phyloP scores from a whole-genome alignment of 768 basidiomycete genomes.

The Boletus subparvulus region DNA sequence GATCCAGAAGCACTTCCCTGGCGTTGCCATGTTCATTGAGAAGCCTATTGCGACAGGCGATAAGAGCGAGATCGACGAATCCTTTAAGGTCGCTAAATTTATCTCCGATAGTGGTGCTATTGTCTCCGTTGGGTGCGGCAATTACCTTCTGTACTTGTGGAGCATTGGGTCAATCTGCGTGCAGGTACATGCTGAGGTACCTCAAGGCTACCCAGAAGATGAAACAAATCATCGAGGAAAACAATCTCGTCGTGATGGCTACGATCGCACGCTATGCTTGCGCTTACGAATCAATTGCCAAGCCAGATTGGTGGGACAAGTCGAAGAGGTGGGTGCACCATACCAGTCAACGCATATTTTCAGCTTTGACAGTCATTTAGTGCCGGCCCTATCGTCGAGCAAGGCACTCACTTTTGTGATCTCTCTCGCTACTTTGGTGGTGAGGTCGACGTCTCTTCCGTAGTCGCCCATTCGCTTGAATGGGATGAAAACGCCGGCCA shows the following conservation, averaged over 20 bases:
- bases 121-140: conserved; percentile 81
- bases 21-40: conserved; percentile 87
- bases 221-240: conserved; percentile 94
- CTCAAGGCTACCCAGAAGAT: conserved; percentile 93
- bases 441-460: conserved; percentile 81
- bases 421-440: conserved; percentile 97
- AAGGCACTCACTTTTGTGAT: conserved; percentile 97
- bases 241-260: conserved; percentile 92
- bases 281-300: conserved; percentile 77
- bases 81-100: conserved; percentile 67
- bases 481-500: conserved; percentile 88
- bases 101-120: conserved; percentile 71
- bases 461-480: conserved; percentile 85
- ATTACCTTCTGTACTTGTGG: not conserved
- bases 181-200: conserved; percentile 91
- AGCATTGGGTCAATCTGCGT: not conserved
- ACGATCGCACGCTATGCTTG: conserved; percentile 94
- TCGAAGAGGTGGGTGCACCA: conserved; percentile 66
- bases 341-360: not conserved
- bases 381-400: conserved; percentile 82
- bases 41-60: conserved; percentile 90
- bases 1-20: conserved; percentile 84
- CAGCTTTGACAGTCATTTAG: conserved; percentile 27
- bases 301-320: conserved; percentile 94
- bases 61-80: conserved; percentile 61